A percentile compares a stretch with the other conserved stretches of the same genome.
Evolutionary conservation across 441 rosid genomes (phyloP).

Genomic region (Brassica balearica): DNA sequence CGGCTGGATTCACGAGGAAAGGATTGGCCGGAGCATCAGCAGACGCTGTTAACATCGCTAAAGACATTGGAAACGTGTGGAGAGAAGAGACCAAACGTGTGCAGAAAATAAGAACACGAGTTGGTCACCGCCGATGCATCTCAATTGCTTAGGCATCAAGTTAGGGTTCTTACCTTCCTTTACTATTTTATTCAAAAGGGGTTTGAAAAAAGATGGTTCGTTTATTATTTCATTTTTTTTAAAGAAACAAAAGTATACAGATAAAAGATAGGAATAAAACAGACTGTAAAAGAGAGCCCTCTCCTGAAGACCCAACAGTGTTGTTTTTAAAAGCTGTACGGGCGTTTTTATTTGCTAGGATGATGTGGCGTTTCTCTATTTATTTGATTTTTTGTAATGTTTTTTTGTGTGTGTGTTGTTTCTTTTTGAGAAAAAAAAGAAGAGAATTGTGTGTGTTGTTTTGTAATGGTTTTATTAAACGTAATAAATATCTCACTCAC

Average conservation of each 20-base stretch:
- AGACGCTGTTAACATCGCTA: slow-evolving; percentile 39
- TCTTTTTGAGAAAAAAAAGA: too few relatives aligned
- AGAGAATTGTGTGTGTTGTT: too few relatives aligned
- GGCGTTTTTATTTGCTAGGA: slow-evolving; percentile 33
- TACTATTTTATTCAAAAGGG: slow-evolving; percentile 11
- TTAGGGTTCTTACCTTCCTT: slow-evolving; percentile 6
- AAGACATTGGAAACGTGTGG: slow-evolving; percentile 41
- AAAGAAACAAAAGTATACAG: slow-evolving; percentile 14
- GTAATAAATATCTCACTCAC: too few relatives aligned
- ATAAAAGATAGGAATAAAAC: slow-evolving; percentile 10
- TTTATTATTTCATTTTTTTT: slow-evolving; percentile 27
- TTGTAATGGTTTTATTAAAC: too few relatives aligned
- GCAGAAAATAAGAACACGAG: slow-evolving; percentile 32
- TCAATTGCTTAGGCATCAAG: slow-evolving; percentile 36
- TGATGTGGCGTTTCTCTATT: slow-evolving; percentile 32
- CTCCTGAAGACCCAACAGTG: slow-evolving; percentile 38
- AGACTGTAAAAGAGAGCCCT: slow-evolving; percentile 36
- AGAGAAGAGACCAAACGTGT: slow-evolving; percentile 38
- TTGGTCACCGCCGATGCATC: slow-evolving; percentile 40
- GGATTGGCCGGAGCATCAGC: slow-evolving; percentile 41
- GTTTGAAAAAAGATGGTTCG: neutral
- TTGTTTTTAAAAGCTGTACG: slow-evolving; percentile 35
- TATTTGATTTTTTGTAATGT: neutral
- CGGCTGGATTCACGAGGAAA: slow-evolving; percentile 43
- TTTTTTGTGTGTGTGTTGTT: neutral